Conservation (phyloP, 2,329 filamentous ascomycete species). For the Aspergillus quadricinctus region DNA sequence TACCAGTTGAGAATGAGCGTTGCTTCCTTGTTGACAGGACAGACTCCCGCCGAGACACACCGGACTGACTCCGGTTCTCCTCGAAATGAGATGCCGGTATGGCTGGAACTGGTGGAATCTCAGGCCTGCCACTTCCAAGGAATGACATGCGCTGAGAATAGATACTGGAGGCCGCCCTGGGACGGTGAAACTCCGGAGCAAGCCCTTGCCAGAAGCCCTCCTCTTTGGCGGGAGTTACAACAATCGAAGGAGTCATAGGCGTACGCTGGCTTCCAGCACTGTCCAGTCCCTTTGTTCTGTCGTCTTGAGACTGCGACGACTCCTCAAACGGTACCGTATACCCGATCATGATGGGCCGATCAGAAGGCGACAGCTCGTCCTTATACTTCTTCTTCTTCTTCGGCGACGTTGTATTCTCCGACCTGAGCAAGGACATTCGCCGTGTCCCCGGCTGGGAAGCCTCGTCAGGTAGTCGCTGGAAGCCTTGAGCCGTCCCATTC, state of each 20-base stretch:
- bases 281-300: conserved; percentile 22
- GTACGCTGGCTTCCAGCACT: conserved; percentile 28
- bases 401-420: conserved; percentile 11
- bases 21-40: conserved; percentile 20
- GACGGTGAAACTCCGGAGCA: conserved; percentile 20
- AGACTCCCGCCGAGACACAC: conserved; percentile 12
- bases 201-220: conserved; percentile 33
- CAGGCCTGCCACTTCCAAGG: conserved; percentile 18
- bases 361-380: conserved; percentile 40
- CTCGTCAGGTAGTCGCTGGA: conserved; percentile 19
- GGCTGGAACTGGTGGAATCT: conserved; percentile 39
- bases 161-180: conserved; percentile 39
- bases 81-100: conserved; percentile 32
- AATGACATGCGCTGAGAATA: conserved; percentile 40
- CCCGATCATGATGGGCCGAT: conserved; percentile 45
- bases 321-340: conserved; percentile 38
- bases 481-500: conserved; percentile 18
- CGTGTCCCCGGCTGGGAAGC: conserved; percentile 2
- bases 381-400: conserved; percentile 25
- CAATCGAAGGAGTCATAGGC: conserved; percentile 42
- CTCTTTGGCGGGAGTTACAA: conserved; percentile 44
- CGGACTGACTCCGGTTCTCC: conserved; percentile 11
- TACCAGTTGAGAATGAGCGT: conserved; percentile 31
- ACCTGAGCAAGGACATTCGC: conserved; percentile 14
- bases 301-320: conserved; percentile 15